phyloP scores from a whole-genome alignment of 2,329 filamentous ascomycete genomes.

The Arthrobotrys iridis region DNA sequence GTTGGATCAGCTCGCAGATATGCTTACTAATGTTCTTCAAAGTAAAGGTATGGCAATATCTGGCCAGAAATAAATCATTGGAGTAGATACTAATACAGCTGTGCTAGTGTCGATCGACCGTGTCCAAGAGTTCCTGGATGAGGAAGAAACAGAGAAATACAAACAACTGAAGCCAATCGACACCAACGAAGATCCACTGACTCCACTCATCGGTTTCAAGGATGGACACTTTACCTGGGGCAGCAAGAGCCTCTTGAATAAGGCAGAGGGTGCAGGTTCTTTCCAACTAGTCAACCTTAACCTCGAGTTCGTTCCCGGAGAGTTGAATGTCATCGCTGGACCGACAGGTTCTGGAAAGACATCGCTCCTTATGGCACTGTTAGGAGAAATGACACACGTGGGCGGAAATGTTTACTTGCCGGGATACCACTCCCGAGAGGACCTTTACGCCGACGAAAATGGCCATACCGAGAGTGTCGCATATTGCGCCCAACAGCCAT shows the following conservation, averaged over 20 bases:
- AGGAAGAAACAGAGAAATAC: conserved; percentile 97
- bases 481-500: conserved; percentile 95
- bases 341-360: conserved; percentile 96
- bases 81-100: not conserved
- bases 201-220: conserved; percentile 82
- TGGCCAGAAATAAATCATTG: not conserved
- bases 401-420: conserved; percentile 84
- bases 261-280: conserved; percentile 70
- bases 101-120: conserved; percentile 83
- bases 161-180: conserved; percentile 73
- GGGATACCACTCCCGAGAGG: conserved; percentile 84
- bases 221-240: conserved; percentile 91
- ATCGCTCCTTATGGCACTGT: conserved; percentile 90
- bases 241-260: conserved; percentile 64
- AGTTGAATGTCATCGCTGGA: conserved; percentile 91
- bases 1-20: conserved; percentile 94
- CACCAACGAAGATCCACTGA: conserved; percentile 74
- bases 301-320: conserved; percentile 82
- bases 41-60: conserved; percentile 69
- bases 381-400: conserved; percentile 93
- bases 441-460: conserved; percentile 82
- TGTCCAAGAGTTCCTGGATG: conserved; percentile 90
- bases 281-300: conserved; percentile 86
- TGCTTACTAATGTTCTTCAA: conserved; percentile 98
- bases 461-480: conserved; percentile 90